Evolutionary conservation across 2,329 filamentous ascomycete species (phyloP).

Genomic region (Rhinocladiella mackenziei): DNA sequence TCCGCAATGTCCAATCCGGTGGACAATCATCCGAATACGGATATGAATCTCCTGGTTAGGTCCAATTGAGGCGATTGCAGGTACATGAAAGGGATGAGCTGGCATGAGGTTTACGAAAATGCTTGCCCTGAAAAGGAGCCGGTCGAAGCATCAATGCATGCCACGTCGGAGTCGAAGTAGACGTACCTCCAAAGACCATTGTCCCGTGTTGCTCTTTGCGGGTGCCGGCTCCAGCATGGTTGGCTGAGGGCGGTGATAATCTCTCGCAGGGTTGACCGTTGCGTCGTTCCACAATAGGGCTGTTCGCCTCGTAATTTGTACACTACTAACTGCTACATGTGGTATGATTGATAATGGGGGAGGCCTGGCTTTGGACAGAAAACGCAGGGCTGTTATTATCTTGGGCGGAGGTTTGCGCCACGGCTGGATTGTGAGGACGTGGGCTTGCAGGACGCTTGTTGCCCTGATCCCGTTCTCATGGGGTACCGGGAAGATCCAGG

Average conservation of each 20-base stretch:
- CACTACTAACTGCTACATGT: no score
- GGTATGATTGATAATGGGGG: no score
- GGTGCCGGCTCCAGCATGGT: background rate
- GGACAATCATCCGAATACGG: background rate
- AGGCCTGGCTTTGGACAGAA: conserved; percentile 1
- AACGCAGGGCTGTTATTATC: background rate
- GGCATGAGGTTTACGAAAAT: background rate
- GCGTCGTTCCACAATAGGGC: no score
- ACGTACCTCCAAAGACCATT: background rate
- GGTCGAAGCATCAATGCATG: background rate
- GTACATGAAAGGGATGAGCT: background rate
- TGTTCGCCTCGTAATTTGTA: no score
- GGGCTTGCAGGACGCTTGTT: conserved; percentile 2
- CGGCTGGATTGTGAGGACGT: background rate
- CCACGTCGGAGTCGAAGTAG: background rate
- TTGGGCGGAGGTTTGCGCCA: conserved; percentile 1
- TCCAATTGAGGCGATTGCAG: background rate
- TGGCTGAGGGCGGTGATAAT: conserved; percentile 4
- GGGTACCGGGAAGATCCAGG: background rate
- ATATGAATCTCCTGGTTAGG: background rate
- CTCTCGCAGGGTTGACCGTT: background rate
- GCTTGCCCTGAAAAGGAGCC: background rate
- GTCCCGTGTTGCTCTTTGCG: background rate
- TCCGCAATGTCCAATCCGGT: background rate
- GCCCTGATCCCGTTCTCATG: background rate